These are phyloP conservation scores for Ustilago loliicola DNA, from an alignment of 1,284 basidiomycete genomes.

Conservation along the genomic window DNA sequence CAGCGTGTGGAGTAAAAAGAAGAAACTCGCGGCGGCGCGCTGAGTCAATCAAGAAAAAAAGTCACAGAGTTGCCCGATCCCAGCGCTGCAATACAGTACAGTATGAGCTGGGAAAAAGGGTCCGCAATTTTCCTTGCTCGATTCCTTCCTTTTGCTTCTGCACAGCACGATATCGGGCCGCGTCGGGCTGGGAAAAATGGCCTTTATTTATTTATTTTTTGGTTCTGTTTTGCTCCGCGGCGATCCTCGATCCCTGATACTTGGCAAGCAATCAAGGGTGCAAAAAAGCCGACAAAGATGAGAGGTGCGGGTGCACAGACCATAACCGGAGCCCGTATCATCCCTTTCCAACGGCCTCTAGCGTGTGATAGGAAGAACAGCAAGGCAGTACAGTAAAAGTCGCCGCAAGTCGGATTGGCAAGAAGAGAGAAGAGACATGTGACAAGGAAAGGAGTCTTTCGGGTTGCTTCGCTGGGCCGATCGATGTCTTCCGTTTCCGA, in stretches of 20 bases:
- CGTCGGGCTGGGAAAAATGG: conserved; percentile 9
- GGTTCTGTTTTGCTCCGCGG: background rate
- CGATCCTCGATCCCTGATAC: background rate
- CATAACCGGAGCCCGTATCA: too few relatives aligned
- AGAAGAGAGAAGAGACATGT: background rate
- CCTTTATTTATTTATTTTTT: background rate
- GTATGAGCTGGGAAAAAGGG: background rate
- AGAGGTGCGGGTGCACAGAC: too few relatives aligned
- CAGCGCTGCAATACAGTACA: background rate
- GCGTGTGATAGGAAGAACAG: background rate
- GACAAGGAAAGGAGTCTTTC: conserved; percentile 9
- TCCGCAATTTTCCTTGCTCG: background rate
- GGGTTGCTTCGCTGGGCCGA: background rate
- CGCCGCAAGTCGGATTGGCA: background rate
- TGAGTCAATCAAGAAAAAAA: conserved; percentile 3
- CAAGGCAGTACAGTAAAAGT: background rate
- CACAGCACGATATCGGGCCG: conserved; percentile 11
- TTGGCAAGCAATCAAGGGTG: too few relatives aligned
- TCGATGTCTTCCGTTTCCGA: conserved; percentile 3
- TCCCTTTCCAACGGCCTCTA: too few relatives aligned
- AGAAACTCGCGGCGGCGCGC: conserved; percentile 4
- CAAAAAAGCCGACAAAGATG: too few relatives aligned
- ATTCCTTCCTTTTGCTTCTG: background rate
- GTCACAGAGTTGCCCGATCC: background rate
- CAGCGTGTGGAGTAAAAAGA: background rate